These are phyloP conservation scores for Fusarium sp. DNA, from an alignment of 2,329 filamentous ascomycete species.

Conservation along the genomic window DNA sequence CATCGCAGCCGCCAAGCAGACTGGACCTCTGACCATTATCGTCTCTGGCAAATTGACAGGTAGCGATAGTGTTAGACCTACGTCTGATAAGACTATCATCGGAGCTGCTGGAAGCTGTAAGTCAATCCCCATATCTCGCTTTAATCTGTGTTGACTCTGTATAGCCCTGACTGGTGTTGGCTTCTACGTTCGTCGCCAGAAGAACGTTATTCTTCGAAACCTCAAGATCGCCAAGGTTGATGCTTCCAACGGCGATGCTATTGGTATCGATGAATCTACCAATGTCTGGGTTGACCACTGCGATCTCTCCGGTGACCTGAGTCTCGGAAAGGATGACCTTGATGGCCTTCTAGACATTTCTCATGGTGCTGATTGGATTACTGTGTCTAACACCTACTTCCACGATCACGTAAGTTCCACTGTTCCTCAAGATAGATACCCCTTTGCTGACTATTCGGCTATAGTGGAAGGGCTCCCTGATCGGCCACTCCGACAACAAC, in stretches of 20 bases:
- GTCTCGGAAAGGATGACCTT: slow-evolving; percentile 73
- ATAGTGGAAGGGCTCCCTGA: slow-evolving; percentile 65
- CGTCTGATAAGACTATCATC: slow-evolving; percentile 58
- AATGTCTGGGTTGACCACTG: slow-evolving; percentile 76
- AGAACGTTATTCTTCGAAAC: slow-evolving; percentile 72
- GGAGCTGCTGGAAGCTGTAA: slow-evolving; percentile 46
- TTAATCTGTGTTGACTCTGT: no score
- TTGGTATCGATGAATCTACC: slow-evolving; percentile 64
- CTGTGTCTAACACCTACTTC: slow-evolving; percentile 50
- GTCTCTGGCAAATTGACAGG: slow-evolving; percentile 44
- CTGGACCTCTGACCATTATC: slow-evolving; percentile 44
- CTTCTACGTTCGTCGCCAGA: slow-evolving; percentile 60
- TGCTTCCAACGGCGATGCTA: slow-evolving; percentile 66
- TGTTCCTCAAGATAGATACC: no score
- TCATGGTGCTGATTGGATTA: slow-evolving; percentile 70
- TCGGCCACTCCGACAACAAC: slow-evolving; percentile 69
- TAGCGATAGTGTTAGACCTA: slow-evolving; percentile 31
- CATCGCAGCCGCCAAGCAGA: slow-evolving; percentile 39
- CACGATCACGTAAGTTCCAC: slow-evolving; percentile 44
- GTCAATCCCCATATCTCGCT: no score
- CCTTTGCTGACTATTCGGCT: background rate
- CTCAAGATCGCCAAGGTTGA: slow-evolving; percentile 65
- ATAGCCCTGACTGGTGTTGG: slow-evolving; percentile 61
- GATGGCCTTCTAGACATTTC: slow-evolving; percentile 73
- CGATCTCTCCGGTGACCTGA: slow-evolving; percentile 69